Conservation (phyloP, 257 asterid species). For the Petunia secreta region DNA sequence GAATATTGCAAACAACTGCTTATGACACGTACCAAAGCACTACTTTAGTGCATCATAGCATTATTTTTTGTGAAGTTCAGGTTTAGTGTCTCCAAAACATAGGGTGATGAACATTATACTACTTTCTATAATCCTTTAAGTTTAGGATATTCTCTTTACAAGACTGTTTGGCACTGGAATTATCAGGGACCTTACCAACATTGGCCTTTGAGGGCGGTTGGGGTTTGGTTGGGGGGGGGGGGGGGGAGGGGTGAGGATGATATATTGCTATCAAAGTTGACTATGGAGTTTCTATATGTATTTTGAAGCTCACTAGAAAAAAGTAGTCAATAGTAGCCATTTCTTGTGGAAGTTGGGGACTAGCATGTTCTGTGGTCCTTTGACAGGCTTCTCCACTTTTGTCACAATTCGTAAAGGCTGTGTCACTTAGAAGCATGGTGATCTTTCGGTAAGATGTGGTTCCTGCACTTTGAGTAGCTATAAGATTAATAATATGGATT, state of each 20-base stretch:
- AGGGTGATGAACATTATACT: not conserved
- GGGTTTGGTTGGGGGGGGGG: no score
- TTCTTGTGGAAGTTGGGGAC: constrained; percentile 15
- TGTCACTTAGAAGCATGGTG: not conserved
- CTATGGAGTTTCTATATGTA: not conserved
- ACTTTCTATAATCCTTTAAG: not conserved
- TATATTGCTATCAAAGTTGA: not conserved
- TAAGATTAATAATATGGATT: not conserved
- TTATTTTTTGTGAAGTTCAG: not conserved
- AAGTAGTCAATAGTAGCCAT: constrained; percentile 24
- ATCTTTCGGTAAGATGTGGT: constrained; percentile 18
- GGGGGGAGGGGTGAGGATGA: not conserved
- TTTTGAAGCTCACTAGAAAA: constrained; percentile 14
- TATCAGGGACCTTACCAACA: not conserved
- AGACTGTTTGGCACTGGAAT: not conserved
- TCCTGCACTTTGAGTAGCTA: constrained; percentile 23
- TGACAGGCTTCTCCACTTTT: constrained; percentile 12
- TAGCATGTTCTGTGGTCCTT: constrained; percentile 26
- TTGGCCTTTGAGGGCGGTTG: no score
- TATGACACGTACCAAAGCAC: not conserved
- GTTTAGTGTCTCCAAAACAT: not conserved
- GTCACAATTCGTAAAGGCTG: constrained; percentile 5
- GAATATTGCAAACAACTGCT: not conserved
- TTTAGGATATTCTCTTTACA: not conserved
- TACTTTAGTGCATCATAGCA: not conserved